These are phyloP conservation scores for Alternaria sp. DNA, from an alignment of 2,329 filamentous ascomycete genomes.

Conservation along the genomic window DNA sequence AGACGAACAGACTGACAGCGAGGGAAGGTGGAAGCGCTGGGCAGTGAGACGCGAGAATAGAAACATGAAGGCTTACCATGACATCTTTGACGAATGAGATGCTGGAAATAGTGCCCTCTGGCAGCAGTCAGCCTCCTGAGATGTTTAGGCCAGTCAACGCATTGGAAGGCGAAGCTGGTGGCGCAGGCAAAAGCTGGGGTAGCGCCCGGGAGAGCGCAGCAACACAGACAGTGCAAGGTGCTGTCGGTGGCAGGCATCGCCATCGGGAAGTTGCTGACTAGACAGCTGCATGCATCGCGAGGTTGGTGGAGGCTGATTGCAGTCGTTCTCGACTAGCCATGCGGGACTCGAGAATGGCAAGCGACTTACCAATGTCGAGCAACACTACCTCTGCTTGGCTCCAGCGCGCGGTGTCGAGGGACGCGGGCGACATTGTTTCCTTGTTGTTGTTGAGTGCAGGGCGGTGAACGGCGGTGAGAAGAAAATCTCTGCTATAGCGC, in stretches of 20 bases:
- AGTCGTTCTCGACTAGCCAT: slow-evolving; percentile 16
- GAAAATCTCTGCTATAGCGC: slow-evolving; percentile 31
- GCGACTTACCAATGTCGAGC: slow-evolving; percentile 64
- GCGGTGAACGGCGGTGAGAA: slow-evolving; percentile 45
- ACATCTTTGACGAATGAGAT: slow-evolving; percentile 86
- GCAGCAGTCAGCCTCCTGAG: slow-evolving; percentile 31
- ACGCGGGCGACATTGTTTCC: slow-evolving; percentile 34
- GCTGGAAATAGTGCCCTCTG: slow-evolving; percentile 82
- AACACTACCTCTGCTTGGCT: slow-evolving; percentile 56
- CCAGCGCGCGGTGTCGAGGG: slow-evolving; percentile 40
- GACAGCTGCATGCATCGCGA: slow-evolving; percentile 21
- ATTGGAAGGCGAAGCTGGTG: slow-evolving; percentile 28
- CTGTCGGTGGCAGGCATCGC: background rate
- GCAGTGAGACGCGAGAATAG: slow-evolving; percentile 24
- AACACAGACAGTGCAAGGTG: slow-evolving; percentile 23
- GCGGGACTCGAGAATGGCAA: slow-evolving; percentile 22
- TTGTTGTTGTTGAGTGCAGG: slow-evolving; percentile 22
- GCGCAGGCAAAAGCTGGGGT: slow-evolving; percentile 41
- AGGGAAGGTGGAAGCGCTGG: slow-evolving; percentile 3
- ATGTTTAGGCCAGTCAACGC: slow-evolving; percentile 14
- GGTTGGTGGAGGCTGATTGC: slow-evolving; percentile 26
- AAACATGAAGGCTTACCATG: slow-evolving; percentile 65
- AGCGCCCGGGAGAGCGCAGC: slow-evolving; percentile 21
- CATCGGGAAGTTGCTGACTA: slow-evolving; percentile 24
- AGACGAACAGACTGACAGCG: slow-evolving; percentile 14